Conservation (phyloP, 2,329 filamentous ascomycete genomes). For the Xylaria hypoxylon region DNA sequence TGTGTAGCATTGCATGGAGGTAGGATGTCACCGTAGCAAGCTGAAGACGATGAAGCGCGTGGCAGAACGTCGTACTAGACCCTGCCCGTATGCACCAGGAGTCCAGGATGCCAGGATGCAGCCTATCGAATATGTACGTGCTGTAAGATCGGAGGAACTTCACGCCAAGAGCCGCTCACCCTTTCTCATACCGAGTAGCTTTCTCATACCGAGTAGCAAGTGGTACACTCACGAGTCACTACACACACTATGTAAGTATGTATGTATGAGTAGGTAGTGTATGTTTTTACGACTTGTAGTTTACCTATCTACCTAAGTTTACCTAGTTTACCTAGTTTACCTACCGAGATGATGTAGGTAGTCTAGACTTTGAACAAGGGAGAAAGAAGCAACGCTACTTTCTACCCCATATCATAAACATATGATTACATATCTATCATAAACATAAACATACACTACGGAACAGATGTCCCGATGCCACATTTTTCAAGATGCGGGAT, state of each 20-base stretch:
- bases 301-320: not conserved
- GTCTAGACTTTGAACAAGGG: constrained; percentile 22
- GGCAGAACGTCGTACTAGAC: constrained; percentile 31
- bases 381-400: not conserved
- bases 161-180: constrained; percentile 28
- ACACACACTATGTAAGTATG: no score
- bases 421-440: no score
- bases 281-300: not conserved
- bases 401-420: constrained; percentile 15
- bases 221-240: no score
- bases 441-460: no score
- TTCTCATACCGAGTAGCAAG: no score
- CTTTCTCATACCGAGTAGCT: constrained; percentile 4
- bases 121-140: constrained; percentile 17
- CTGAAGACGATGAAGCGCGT: constrained; percentile 41
- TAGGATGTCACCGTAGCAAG: constrained; percentile 39
- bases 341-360: constrained; percentile 16
- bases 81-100: constrained; percentile 16
- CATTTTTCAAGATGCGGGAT: constrained; percentile 20
- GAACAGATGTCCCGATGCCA: constrained; percentile 20
- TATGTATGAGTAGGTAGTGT: not conserved
- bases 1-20: constrained; percentile 31
- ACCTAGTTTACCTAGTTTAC: not conserved
- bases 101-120: no score
- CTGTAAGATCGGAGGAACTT: constrained; percentile 42